These are phyloP conservation scores for Punica granatum DNA, from an alignment of 345 rosid species.

Conservation along the genomic window DNA sequence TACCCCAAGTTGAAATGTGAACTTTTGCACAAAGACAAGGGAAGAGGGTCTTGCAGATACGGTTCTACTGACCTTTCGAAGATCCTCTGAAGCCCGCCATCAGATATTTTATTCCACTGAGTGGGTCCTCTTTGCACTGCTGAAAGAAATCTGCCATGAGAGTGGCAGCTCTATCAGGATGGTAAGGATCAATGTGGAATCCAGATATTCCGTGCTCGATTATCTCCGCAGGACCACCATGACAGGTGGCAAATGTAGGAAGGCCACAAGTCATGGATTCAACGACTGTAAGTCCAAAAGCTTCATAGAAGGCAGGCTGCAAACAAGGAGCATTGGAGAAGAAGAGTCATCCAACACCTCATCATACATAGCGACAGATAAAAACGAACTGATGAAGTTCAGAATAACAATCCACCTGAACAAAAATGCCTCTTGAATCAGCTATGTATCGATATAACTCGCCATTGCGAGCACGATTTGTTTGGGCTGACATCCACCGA, in stretches of 20 bases:
- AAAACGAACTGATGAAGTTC: neutral
- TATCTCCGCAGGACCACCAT: slow-evolving; percentile 98
- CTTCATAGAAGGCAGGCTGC: slow-evolving; percentile 99
- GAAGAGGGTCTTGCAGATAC: neutral
- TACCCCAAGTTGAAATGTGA: too few species aligned
- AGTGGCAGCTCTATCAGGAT: slow-evolving; percentile 66
- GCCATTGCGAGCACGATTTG: slow-evolving; percentile 92
- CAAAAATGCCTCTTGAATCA: slow-evolving; percentile 78
- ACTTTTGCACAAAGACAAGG: neutral
- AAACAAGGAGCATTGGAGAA: neutral
- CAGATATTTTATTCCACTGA: slow-evolving; percentile 80
- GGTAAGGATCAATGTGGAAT: slow-evolving; percentile 93
- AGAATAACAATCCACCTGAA: slow-evolving; percentile 45
- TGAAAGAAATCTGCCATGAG: slow-evolving; percentile 61
- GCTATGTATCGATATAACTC: slow-evolving; percentile 94
- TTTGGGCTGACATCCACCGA: slow-evolving; percentile 88
- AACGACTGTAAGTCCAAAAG: slow-evolving; percentile 92
- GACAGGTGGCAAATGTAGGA: slow-evolving; percentile 89
- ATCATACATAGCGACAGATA: neutral
- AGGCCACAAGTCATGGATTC: slow-evolving; percentile 99
- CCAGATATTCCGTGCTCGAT: slow-evolving; percentile 79
- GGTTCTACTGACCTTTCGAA: slow-evolving; percentile 48
- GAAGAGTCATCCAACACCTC: neutral
- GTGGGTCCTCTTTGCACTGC: slow-evolving; percentile 62
- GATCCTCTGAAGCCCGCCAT: slow-evolving; percentile 70